phyloP scores from a whole-genome alignment of 495 filamentous ascomycete genomes.

The Physcia stellaris region DNA sequence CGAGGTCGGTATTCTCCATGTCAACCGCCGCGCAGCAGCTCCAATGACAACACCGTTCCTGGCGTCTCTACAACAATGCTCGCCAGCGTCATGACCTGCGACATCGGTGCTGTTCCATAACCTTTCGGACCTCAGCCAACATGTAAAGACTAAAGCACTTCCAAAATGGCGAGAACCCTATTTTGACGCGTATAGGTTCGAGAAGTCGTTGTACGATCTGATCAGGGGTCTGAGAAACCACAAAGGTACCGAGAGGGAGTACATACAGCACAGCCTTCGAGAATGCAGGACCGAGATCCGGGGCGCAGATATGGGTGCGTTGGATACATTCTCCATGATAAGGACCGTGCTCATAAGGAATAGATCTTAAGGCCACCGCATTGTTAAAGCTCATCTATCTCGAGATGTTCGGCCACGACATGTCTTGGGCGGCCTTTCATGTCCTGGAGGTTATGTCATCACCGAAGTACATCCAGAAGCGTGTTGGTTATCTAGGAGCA shows the following conservation, averaged over 20 bases:
- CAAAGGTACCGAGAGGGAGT: constrained; percentile 85
- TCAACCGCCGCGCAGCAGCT: no score
- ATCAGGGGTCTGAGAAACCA: constrained; percentile 89
- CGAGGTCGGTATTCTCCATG: no score
- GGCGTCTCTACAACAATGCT: no score
- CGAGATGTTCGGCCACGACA: constrained; percentile 98
- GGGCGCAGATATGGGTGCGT: constrained; percentile 76
- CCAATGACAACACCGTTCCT: no score
- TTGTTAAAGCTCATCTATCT: constrained; percentile 90
- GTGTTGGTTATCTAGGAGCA: constrained; percentile 90
- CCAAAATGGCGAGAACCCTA: no score
- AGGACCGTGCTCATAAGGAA: constrained; percentile 13
- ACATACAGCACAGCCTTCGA: constrained; percentile 77
- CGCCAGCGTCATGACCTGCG: no score
- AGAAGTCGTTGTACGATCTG: constrained; percentile 97
- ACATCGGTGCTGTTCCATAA: no score
- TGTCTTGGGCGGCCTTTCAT: constrained; percentile 98
- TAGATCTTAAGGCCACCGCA: constrained; percentile 91
- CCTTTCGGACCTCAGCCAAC: no score
- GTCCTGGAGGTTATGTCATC: constrained; percentile 98
- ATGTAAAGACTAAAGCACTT: no score
- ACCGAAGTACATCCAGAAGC: constrained; percentile 82
- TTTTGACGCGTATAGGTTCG: constrained; percentile 62
- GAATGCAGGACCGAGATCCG: constrained; percentile 90
- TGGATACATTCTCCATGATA: constrained; percentile 1